phyloP scores from a whole-genome alignment of 345 rosid genomes.

The Eucalyptus sideroxylon region DNA sequence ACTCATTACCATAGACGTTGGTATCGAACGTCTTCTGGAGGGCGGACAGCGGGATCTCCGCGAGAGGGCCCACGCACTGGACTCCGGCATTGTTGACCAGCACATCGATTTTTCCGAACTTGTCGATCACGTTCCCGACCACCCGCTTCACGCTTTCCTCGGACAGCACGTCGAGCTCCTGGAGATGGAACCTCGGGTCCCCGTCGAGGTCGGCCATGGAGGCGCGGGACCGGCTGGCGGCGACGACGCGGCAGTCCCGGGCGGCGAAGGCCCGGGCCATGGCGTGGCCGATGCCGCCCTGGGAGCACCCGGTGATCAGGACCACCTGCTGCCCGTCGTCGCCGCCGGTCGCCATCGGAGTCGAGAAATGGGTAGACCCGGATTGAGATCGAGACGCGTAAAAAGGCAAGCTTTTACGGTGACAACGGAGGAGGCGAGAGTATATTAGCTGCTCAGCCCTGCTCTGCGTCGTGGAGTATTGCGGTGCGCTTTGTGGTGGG shows the following conservation, averaged over 20 bases:
- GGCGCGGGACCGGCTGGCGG: conserved; percentile 47
- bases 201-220: conserved; percentile 59
- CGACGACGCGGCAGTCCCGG: conserved; percentile 55
- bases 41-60: conserved; percentile 59
- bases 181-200: conserved; percentile 34
- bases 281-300: conserved; percentile 85
- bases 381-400: not conserved
- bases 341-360: not conserved
- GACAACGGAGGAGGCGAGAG: not conserved
- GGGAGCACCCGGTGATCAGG: conserved; percentile 65
- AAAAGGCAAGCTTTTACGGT: not conserved
- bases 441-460: not conserved
- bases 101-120: conserved; percentile 59
- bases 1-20: conserved; percentile 56
- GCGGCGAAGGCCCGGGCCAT: conserved; percentile 67
- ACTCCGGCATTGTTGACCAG: conserved; percentile 80
- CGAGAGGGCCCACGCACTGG: conserved; percentile 74
- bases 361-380: not conserved
- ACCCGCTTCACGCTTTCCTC: conserved; percentile 41
- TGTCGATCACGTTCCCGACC: conserved; percentile 37
- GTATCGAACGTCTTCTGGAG: conserved; percentile 49
- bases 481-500: not conserved
- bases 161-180: conserved; percentile 66
- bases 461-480: not conserved
- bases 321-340: conserved; percentile 31